Evolutionary conservation across 2,329 filamentous ascomycete genomes (phyloP).

Genomic region (Alternaria sp.): DNA sequence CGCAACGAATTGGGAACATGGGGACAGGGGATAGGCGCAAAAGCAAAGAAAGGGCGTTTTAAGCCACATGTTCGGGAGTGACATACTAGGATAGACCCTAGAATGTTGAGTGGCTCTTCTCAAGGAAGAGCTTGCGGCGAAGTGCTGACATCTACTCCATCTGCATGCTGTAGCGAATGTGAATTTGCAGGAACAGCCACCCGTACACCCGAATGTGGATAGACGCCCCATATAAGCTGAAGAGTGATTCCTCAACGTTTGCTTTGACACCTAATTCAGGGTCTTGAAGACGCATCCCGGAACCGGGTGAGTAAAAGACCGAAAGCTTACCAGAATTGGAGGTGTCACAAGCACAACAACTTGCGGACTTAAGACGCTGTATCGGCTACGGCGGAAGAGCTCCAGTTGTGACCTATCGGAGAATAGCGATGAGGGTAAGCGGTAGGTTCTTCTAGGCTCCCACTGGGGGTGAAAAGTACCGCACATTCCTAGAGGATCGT

Average conservation of each 20-base stretch:
- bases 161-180: slow-evolving; percentile 7
- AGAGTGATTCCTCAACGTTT: not conserved
- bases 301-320: slow-evolving; percentile 24
- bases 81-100: slow-evolving; percentile 3
- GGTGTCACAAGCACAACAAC: slow-evolving; percentile 20
- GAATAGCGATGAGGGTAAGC: slow-evolving; percentile 12
- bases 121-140: slow-evolving; percentile 13
- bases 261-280: not conserved
- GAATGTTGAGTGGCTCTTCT: slow-evolving; percentile 14
- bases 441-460: slow-evolving; percentile 2
- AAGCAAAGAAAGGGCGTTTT: slow-evolving; percentile 1
- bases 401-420: slow-evolving; percentile 10
- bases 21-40: not conserved
- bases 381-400: slow-evolving; percentile 15
- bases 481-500: not conserved
- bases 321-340: slow-evolving; percentile 18
- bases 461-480: slow-evolving; percentile 8
- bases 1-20: not conserved
- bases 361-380: slow-evolving; percentile 16
- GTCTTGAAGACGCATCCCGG: slow-evolving; percentile 14
- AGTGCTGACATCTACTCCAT: not conserved
- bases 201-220: slow-evolving; percentile 6
- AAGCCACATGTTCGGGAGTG: slow-evolving; percentile 6
- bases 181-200: slow-evolving; percentile 12
- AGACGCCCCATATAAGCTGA: not conserved